phyloP scores from a whole-genome alignment of 345 rosid genomes.

The Eucalyptus regnans region DNA sequence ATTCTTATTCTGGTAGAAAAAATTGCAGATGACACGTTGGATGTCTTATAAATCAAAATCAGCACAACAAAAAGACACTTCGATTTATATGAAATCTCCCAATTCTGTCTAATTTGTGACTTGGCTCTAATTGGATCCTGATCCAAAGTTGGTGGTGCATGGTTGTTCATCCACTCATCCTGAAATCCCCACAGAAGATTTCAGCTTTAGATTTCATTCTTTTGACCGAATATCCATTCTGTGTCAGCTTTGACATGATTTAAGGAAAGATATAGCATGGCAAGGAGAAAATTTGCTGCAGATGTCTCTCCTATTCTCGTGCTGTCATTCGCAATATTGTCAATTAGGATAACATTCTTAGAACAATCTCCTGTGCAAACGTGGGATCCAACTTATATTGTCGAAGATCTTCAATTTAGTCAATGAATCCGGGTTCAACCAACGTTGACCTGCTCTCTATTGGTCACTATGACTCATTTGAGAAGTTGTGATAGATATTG shows the following conservation, averaged over 20 bases:
- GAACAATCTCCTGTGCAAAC: neutral
- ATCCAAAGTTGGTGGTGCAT: neutral
- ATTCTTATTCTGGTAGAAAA: neutral
- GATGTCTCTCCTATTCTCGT: neutral
- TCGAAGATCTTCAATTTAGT: neutral
- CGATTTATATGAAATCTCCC: neutral
- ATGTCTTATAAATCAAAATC: neutral
- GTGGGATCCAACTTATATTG: neutral
- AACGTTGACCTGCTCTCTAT: neutral
- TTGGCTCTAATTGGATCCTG: neutral
- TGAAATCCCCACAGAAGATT: neutral
- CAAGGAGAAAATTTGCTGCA: neutral
- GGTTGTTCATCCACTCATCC: neutral
- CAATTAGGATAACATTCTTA: neutral
- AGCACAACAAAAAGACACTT: neutral
- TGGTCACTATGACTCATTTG: neutral
- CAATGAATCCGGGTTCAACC: neutral
- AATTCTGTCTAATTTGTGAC: neutral
- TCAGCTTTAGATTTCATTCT: neutral
- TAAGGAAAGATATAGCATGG: neutral
- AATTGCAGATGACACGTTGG: neutral
- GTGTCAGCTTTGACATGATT: too few species aligned
- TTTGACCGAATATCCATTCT: neutral
- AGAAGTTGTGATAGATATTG: neutral
- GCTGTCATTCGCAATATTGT: neutral